Evolutionary conservation across 1,284 basidiomycete species (phyloP), one percentile per base, ranked within the genome.

Genomic region (Cutaneotrichosporon sp.): DNA sequence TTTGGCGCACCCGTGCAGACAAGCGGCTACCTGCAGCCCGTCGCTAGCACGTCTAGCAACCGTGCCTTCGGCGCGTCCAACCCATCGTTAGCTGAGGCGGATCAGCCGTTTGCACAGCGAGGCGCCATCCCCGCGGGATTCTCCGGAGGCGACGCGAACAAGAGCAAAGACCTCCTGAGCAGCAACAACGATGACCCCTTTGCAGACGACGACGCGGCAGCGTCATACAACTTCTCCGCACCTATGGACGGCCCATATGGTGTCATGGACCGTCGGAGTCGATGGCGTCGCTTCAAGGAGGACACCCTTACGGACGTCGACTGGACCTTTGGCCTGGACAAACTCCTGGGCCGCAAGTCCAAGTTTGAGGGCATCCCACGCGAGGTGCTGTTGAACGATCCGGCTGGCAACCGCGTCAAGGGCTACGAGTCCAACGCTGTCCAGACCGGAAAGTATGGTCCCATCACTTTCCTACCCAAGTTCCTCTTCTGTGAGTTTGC

Each of bases 371-470:
- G 74, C 0, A 61, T 74, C 17, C 70, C 74, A 1, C 56, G 75
- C 38, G 70, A 73, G 45, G 81, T 93, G 54, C 80, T 83, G 13
- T 79, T 94, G 67, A 92, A 93, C 76, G 78, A 79, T 54, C 80
- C 82, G 50, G 68, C 77, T 17, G 70, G 67, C 22, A 78, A 80
- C 54, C 82, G 64, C 22, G 67, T 73, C 36, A 70, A 70, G 56
- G 85, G 87, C 2, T 94, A 81, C 69, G 77, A 80, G 62, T 83
- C 81, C 43, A 99, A 99, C 75, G 87, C 86, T 59, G 86, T 98
- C 47, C 89, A 86, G 41, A 97, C 96, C 18, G 91, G 87, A 79
- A 98, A 98, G 76, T 99, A 97, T 78, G 97, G 93, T 67, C 62
- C 87, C 35, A 80, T 81, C 33, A 89, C 89, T 0, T 98, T 98